Percentiles rank a stretch among this genome's conserved stretches.
phyloP scores from a whole-genome alignment of 192 early-diverging fungal species.

The Pilaira anomala region DNA sequence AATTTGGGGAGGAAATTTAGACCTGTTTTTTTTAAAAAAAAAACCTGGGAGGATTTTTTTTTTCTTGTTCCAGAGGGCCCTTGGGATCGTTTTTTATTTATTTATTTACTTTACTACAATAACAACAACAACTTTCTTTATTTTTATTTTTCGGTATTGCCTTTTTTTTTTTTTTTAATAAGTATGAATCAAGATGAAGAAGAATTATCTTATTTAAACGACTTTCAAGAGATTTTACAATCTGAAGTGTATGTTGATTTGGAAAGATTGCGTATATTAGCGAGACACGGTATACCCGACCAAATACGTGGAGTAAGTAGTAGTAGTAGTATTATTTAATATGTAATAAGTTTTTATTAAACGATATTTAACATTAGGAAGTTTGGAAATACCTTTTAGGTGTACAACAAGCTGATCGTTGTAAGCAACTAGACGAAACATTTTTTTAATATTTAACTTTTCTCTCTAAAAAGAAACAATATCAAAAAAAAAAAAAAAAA shows the following conservation, averaged over 20 bases:
- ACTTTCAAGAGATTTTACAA: constrained; percentile 73
- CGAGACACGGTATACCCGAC: constrained; percentile 78
- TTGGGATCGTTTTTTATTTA: too few relatives aligned
- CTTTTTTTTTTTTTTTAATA: neutral
- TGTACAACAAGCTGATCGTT: constrained; percentile 75
- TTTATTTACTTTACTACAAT: too few relatives aligned
- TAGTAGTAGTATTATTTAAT: neutral
- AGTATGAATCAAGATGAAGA: constrained; percentile 18
- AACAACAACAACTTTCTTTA: too few relatives aligned
- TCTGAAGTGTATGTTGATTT: constrained; percentile 81
- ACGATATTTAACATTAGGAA: constrained; percentile 44
- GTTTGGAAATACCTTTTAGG: constrained; percentile 86
- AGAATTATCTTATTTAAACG: constrained; percentile 45
- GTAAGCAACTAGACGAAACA: too few relatives aligned
- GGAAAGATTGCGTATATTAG: constrained; percentile 69
- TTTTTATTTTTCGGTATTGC: too few relatives aligned
- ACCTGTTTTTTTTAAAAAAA: too few relatives aligned
- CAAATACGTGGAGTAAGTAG: constrained; percentile 62
- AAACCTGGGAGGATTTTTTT: too few relatives aligned
- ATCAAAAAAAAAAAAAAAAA: too few relatives aligned
- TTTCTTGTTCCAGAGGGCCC: too few relatives aligned
- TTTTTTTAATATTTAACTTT: neutral
- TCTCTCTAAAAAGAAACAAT: neutral
- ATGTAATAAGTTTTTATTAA: neutral
- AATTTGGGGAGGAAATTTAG: too few relatives aligned